phyloP scores from a whole-genome alignment of 2,329 filamentous ascomycete species.

The Aureobasidium sp. region DNA sequence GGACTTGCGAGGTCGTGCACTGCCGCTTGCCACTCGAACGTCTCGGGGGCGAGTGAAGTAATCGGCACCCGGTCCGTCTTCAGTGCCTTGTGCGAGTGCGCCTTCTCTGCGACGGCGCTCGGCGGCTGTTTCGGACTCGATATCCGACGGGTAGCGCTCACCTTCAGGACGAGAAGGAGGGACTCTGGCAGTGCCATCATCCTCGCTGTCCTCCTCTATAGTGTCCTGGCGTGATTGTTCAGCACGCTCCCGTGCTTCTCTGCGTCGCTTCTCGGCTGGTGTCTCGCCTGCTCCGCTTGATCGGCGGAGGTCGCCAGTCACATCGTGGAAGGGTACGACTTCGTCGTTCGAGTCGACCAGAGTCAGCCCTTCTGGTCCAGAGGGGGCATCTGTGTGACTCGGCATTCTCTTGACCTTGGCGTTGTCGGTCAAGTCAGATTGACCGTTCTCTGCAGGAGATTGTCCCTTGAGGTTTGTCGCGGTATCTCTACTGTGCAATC shows the following conservation, averaged over 20 bases:
- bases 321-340: constrained; percentile 43
- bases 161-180: constrained; percentile 21
- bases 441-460: background rate
- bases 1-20: constrained; percentile 11
- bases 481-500: background rate
- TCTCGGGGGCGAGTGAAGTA: constrained; percentile 30
- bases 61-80: constrained; percentile 21
- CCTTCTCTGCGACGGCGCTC: constrained; percentile 68
- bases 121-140: constrained; percentile 60
- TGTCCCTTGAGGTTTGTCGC: background rate
- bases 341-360: constrained; percentile 40
- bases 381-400: constrained; percentile 12
- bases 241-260: constrained; percentile 26
- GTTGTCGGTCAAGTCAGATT: background rate
- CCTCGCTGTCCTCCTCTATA: constrained; percentile 29
- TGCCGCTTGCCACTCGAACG: background rate
- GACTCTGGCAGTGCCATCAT: constrained; percentile 33
- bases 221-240: constrained; percentile 1
- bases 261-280: constrained; percentile 38
- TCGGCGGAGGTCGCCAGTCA: constrained; percentile 27
- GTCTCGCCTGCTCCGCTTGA: constrained; percentile 25
- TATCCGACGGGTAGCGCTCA: constrained; percentile 26
- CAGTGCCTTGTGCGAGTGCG: constrained; percentile 55
- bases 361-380: constrained; percentile 31
- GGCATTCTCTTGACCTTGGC: constrained; percentile 16